Conservation (phyloP, 441 rosid genomes). For the Syzygium syzygioides region DNA sequence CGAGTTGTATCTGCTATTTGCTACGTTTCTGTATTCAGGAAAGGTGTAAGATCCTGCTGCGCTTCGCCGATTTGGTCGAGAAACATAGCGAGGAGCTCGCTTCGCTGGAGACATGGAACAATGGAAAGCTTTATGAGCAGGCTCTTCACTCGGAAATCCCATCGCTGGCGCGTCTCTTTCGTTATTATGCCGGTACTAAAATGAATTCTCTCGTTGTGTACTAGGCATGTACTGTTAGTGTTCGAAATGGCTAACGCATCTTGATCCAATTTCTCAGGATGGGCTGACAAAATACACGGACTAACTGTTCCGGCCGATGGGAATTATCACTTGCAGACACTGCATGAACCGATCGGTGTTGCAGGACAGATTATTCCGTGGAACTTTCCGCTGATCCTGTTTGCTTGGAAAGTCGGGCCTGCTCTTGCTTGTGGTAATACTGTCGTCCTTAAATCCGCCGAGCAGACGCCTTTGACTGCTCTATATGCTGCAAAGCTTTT, state of each 20-base stretch:
- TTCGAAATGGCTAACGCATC: neutral
- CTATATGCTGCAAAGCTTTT: constrained; percentile 1
- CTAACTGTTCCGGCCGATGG: neutral
- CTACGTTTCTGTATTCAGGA: neutral
- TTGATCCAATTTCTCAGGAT: neutral
- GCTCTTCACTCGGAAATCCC: neutral
- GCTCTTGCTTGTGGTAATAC: neutral
- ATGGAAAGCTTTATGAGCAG: constrained; percentile 1
- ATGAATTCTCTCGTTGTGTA: neutral
- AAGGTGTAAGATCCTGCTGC: neutral
- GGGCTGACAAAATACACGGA: neutral
- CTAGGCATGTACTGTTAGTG: neutral
- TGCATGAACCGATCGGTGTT: neutral
- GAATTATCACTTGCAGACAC: neutral
- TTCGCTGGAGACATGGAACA: neutral
- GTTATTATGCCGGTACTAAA: neutral
- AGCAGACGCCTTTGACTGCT: constrained; percentile 1
- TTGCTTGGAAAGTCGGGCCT: neutral
- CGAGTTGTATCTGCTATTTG: neutral
- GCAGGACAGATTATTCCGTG: neutral
- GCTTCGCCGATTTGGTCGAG: neutral
- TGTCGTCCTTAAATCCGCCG: neutral
- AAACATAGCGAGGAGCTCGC: neutral
- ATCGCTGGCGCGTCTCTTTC: neutral
- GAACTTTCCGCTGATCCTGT: neutral